phyloP scores from a whole-genome alignment of 2,329 filamentous ascomycete species.

The Metarhizium humberi region DNA sequence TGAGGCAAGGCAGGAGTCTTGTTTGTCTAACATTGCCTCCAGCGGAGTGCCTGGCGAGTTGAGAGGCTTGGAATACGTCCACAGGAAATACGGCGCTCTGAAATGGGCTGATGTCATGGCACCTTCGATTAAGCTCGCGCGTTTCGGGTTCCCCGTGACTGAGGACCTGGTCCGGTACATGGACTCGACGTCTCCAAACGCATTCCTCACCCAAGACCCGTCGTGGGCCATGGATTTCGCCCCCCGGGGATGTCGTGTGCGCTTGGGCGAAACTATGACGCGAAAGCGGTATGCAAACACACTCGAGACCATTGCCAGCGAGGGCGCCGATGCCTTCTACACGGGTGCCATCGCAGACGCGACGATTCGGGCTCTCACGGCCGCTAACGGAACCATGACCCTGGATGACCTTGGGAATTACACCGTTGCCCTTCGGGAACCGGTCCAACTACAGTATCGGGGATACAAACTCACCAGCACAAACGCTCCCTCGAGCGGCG shows the following conservation, averaged over 20 bases:
- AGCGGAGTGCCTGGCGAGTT: constrained; percentile 62
- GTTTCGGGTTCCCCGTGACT: constrained; percentile 62
- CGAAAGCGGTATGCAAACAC: constrained; percentile 66
- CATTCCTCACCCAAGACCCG: constrained; percentile 62
- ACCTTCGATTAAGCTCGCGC: constrained; percentile 63
- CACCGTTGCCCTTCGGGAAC: constrained; percentile 52
- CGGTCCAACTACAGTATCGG: constrained; percentile 53
- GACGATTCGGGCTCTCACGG: constrained; percentile 57
- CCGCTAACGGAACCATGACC: constrained; percentile 67
- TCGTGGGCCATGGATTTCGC: constrained; percentile 81
- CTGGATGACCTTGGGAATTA: constrained; percentile 65
- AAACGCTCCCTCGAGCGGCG: constrained; percentile 65
- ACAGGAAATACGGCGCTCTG: constrained; percentile 55
- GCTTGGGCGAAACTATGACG: constrained; percentile 64
- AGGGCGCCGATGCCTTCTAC: constrained; percentile 63
- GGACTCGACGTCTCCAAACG: constrained; percentile 30
- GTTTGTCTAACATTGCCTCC: neutral
- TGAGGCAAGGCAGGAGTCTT: constrained; percentile 16
- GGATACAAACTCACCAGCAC: constrained; percentile 60
- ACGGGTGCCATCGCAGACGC: constrained; percentile 57
- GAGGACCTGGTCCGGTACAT: constrained; percentile 66
- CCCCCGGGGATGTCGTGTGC: constrained; percentile 57
- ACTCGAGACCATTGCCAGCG: constrained; percentile 56
- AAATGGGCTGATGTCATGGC: constrained; percentile 58
- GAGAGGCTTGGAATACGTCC: constrained; percentile 64